These are phyloP conservation scores for Talaromyces trachyspermus DNA, from an alignment of 495 filamentous ascomycete species.

Conservation along the genomic window DNA sequence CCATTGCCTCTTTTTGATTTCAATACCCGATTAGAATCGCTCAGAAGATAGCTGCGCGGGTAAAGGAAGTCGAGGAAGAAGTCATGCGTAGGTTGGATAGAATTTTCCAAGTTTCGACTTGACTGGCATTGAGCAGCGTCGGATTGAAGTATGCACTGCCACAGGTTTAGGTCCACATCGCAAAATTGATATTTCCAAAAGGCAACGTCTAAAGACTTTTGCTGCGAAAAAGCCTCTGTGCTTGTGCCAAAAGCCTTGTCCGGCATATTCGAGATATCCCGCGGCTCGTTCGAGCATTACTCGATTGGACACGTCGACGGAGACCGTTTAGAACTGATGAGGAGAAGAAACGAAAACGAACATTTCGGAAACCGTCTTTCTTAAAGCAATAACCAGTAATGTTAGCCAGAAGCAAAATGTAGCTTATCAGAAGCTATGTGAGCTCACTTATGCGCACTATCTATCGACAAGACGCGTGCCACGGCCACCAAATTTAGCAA, in stretches of 20 bases:
- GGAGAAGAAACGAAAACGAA: background rate
- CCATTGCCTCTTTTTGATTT: background rate
- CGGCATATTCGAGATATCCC: slow-evolving; percentile 70
- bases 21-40: background rate
- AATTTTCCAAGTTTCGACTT: background rate
- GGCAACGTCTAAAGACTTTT: slow-evolving; percentile 52
- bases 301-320: slow-evolving; percentile 38
- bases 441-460: too few relatives aligned
- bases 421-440: background rate
- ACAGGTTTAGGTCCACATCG: slow-evolving; percentile 47
- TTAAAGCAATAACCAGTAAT: too few relatives aligned
- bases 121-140: background rate
- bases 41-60: background rate
- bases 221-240: slow-evolving; percentile 46
- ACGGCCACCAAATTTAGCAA: too few relatives aligned
- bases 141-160: slow-evolving; percentile 15
- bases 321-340: background rate
- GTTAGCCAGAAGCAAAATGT: background rate
- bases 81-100: background rate
- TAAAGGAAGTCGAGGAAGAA: slow-evolving; percentile 35
- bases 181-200: slow-evolving; percentile 62
- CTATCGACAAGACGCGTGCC: too few relatives aligned
- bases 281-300: slow-evolving; percentile 81
- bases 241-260: slow-evolving; percentile 57
- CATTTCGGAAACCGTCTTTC: background rate